Evolutionary conservation across 2,329 filamentous ascomycete species (phyloP).

Genomic region (Trichophaea hybrida): DNA sequence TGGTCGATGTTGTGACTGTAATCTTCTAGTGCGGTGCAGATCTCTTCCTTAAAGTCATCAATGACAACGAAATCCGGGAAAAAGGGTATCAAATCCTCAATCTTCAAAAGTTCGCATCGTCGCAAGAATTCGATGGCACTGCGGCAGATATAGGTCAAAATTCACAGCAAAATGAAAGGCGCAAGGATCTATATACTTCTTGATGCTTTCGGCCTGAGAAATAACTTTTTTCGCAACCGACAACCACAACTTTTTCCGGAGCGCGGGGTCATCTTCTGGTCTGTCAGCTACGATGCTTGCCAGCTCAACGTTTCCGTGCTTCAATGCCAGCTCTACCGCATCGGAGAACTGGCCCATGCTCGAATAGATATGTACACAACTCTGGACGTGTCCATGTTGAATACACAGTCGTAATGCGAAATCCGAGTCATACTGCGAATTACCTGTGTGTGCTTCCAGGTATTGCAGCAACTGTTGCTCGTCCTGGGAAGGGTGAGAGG

Average conservation of each 20-base stretch:
- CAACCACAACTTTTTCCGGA: slow-evolving; percentile 91
- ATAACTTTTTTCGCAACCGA: slow-evolving; percentile 92
- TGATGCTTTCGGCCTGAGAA: slow-evolving; percentile 71
- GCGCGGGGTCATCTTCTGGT: slow-evolving; percentile 58
- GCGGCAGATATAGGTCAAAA: neutral
- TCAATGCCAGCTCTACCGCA: slow-evolving; percentile 81
- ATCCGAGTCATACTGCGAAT: slow-evolving; percentile 81
- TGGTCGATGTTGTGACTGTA: slow-evolving; percentile 83
- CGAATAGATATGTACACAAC: slow-evolving; percentile 93
- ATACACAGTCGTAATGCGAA: slow-evolving; percentile 94
- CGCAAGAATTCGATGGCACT: slow-evolving; percentile 79
- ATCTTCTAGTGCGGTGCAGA: slow-evolving; percentile 82
- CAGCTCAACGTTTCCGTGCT: slow-evolving; percentile 78
- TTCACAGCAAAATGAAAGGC: neutral
- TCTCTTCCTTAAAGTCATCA: slow-evolving; percentile 98
- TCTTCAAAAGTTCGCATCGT: slow-evolving; percentile 77
- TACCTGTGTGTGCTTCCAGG: slow-evolving; percentile 75
- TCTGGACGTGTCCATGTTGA: slow-evolving; percentile 80
- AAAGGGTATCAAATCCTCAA: slow-evolving; percentile 94
- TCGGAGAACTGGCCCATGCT: slow-evolving; percentile 90
- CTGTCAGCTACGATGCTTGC: slow-evolving; percentile 80
- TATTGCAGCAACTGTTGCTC: slow-evolving; percentile 79
- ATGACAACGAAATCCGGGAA: slow-evolving; percentile 98
- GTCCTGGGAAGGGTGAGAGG: slow-evolving; percentile 66
- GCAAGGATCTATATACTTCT: slow-evolving; percentile 35